Percentiles rank a stretch among this genome's conserved stretches.
These are phyloP conservation scores for Lactifluus rugatus DNA, from an alignment of 768 basidiomycete species.

Conservation along the genomic window DNA sequence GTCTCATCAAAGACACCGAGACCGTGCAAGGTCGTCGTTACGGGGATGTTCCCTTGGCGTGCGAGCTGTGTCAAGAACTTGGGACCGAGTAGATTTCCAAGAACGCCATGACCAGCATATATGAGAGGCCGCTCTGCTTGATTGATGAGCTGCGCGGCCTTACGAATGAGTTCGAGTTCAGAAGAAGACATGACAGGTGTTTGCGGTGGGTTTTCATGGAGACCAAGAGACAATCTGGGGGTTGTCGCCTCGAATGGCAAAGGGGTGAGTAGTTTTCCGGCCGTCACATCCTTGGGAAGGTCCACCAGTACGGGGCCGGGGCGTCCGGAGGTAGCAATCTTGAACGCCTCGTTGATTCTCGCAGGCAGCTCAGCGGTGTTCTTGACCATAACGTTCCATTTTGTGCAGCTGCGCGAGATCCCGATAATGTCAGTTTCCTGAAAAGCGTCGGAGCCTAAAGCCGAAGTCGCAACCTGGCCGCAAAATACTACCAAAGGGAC, in stretches of 20 bases:
- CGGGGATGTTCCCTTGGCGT: conserved; percentile 86
- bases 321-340: conserved; percentile 93
- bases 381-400: conserved; percentile 99
- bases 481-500: conserved; percentile 91
- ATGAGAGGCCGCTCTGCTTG: conserved; percentile 83
- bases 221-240: conserved; percentile 61
- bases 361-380: conserved; percentile 90
- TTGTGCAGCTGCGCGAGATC: conserved; percentile 94
- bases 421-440: conserved; percentile 97
- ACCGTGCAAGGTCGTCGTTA: conserved; percentile 93
- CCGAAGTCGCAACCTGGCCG: conserved; percentile 98
- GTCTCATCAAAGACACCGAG: conserved; percentile 93
- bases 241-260: conserved; percentile 81
- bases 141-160: conserved; percentile 88
- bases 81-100: conserved; percentile 75
- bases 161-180: conserved; percentile 58
- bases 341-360: conserved; percentile 98
- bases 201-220: conserved; percentile 63
- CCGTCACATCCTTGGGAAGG: conserved; percentile 99
- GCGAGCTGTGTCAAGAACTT: conserved; percentile 68
- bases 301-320: conserved; percentile 98
- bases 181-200: conserved; percentile 28
- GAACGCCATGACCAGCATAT: conserved; percentile 88
- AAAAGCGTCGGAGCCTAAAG: conserved; percentile 98
- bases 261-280: conserved; percentile 76